A percentile compares a stretch with the other conserved stretches of the same genome.
Conservation (phyloP, 345 rosid species). For the Lepidium aucheri region DNA sequence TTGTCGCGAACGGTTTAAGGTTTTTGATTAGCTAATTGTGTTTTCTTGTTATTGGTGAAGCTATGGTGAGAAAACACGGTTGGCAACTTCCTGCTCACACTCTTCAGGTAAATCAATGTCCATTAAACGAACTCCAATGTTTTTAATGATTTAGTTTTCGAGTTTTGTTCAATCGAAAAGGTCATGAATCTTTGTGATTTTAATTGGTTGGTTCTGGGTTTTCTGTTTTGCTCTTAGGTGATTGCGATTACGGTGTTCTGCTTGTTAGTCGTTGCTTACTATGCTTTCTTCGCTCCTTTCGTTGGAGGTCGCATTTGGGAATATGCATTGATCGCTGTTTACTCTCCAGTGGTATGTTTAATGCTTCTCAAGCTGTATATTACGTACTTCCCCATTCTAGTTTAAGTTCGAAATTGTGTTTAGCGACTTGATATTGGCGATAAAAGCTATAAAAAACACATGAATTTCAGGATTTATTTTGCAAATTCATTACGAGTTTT, state of each 20-base stretch:
- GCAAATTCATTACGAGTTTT: neutral
- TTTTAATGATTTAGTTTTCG: neutral
- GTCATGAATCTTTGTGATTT: neutral
- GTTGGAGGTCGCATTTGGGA: slow-evolving; percentile 86
- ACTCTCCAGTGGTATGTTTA: slow-evolving; percentile 81
- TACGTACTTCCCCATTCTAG: neutral
- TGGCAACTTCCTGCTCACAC: slow-evolving; percentile 98
- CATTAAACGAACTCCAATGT: neutral
- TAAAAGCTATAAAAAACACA: neutral
- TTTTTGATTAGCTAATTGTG: neutral
- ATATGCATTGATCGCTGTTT: slow-evolving; percentile 50
- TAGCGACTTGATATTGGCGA: neutral
- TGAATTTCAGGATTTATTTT: neutral
- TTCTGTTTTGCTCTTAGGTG: slow-evolving; percentile 37
- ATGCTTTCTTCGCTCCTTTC: slow-evolving; percentile 89
- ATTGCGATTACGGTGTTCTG: slow-evolving; percentile 93
- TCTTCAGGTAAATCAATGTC: slow-evolving; percentile 44
- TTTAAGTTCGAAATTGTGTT: neutral
- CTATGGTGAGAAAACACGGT: slow-evolving; percentile 91
- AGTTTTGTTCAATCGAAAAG: neutral
- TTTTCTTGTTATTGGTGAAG: slow-evolving; percentile 14
- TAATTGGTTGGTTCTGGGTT: slow-evolving; percentile 5
- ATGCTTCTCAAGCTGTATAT: slow-evolving; percentile 4
- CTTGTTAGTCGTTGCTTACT: slow-evolving; percentile 81
- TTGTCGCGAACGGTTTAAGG: neutral